Conservation (phyloP, 805 yeast genomes). For the Jamesozyma piceae region DNA sequence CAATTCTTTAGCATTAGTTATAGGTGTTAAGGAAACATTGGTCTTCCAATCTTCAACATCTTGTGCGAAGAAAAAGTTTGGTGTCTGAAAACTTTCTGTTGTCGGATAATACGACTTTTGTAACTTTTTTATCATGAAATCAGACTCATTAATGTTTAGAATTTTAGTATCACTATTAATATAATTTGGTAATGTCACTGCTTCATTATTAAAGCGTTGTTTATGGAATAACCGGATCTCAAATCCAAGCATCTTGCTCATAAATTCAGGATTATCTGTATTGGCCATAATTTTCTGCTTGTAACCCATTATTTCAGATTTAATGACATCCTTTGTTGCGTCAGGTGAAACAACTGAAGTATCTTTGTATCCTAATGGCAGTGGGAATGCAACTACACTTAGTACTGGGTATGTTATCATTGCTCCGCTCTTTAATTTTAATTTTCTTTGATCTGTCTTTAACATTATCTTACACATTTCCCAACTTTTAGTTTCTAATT, state of each 20-base stretch:
- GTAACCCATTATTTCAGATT: conserved; percentile 8
- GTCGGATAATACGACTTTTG: conserved; percentile 16
- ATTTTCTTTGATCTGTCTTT: conserved; percentile 10
- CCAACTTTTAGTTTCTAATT: conserved; percentile 11
- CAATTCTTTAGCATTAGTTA: conserved; percentile 13
- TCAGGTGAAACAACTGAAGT: not conserved
- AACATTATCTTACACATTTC: conserved; percentile 17
- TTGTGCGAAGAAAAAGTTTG: conserved; percentile 22
- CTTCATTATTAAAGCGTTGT: conserved; percentile 27
- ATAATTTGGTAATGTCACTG: conserved; percentile 17
- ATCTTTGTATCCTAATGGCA: conserved; percentile 24
- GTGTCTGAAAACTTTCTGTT: conserved; percentile 12
- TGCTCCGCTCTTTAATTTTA: conserved; percentile 3
- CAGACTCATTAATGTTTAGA: conserved; percentile 36
- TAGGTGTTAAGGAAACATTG: conserved; percentile 20
- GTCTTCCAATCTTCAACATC: conserved; percentile 32
- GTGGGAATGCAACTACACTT: conserved; percentile 29
- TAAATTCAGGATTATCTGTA: not conserved
- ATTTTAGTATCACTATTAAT: conserved; percentile 11
- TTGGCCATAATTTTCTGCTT: not conserved
- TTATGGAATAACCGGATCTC: conserved; percentile 31
- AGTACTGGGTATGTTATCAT: conserved; percentile 21
- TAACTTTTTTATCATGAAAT: conserved; percentile 35
- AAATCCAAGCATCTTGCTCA: conserved; percentile 29
- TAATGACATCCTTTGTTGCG: not conserved